Evolutionary conservation across 192 early-diverging fungal genomes (phyloP).

Genomic region (Backusella macrospora): DNA sequence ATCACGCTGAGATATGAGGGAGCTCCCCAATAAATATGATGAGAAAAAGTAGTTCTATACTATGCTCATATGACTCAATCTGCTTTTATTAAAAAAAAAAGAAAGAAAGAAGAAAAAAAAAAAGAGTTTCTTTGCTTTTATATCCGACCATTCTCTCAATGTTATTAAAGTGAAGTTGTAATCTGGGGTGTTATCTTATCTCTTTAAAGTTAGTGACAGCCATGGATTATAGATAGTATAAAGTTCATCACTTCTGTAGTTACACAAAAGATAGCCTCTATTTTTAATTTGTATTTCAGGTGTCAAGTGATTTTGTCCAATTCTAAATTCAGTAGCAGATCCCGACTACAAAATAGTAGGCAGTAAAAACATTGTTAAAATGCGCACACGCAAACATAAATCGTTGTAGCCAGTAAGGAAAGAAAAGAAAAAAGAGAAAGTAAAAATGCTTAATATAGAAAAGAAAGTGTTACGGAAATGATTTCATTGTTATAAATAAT

Average conservation of each 20-base stretch:
- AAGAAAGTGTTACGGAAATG: not conserved
- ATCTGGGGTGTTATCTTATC: constrained; percentile 7
- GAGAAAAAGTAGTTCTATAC: not conserved
- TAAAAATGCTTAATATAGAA: constrained; percentile 5
- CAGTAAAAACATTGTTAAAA: not conserved
- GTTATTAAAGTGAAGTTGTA: not conserved
- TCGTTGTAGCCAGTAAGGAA: too few relatives aligned
- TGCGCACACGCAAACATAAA: not conserved
- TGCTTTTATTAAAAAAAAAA: not conserved
- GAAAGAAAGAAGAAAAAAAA: not conserved
- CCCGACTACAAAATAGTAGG: not conserved
- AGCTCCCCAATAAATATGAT: not conserved
- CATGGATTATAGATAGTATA: constrained; percentile 6
- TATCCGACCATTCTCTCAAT: not conserved
- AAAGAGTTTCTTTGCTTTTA: not conserved
- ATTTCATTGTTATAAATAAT: constrained; percentile 1
- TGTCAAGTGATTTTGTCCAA: not conserved
- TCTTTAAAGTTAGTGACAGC: not conserved
- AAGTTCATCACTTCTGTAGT: not conserved
- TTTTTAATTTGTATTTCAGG: not conserved
- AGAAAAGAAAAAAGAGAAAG: not conserved
- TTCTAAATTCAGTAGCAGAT: constrained; percentile 11
- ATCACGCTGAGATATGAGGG: not conserved
- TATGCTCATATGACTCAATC: not conserved
- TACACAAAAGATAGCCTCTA: constrained; percentile 13